A percentile compares a stretch with the other conserved stretches of the same genome.
Conservation (phyloP, 495 filamentous ascomycete genomes). For the Paragyromitra xinjiangensis region DNA sequence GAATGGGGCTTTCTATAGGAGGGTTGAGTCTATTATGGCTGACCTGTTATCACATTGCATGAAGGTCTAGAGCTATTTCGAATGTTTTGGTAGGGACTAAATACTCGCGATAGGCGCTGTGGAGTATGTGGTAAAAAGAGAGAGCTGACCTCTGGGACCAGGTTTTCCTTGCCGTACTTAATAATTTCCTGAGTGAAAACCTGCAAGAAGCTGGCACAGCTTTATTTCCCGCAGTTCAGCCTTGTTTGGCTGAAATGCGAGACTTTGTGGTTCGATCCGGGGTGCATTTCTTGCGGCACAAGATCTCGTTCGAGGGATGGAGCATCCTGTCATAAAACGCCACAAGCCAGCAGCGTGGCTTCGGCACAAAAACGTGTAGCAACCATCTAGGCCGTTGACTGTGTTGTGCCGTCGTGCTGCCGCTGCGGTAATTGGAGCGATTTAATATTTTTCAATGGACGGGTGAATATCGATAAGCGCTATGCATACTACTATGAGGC, state of each 20-base stretch:
- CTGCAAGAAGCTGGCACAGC: background rate
- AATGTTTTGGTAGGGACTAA: background rate
- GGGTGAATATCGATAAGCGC: conserved; percentile 6
- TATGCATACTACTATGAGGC: background rate
- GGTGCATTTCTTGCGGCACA: too few relatives aligned
- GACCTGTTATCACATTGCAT: background rate
- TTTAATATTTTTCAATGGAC: background rate
- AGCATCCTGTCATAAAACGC: background rate
- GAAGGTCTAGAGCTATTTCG: background rate
- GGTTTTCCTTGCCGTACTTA: background rate
- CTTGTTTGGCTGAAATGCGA: background rate
- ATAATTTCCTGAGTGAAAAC: background rate
- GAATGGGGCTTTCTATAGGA: background rate
- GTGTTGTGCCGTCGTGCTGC: background rate
- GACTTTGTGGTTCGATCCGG: background rate
- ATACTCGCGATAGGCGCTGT: background rate
- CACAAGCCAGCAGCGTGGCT: background rate
- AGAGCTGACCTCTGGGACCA: background rate
- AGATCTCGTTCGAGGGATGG: background rate
- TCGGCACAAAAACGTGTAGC: background rate
- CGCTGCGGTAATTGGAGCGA: background rate
- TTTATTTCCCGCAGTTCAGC: background rate
- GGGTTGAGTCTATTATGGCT: too few relatives aligned
- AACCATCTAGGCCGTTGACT: background rate
- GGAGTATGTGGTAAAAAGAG: background rate